Evolutionary conservation across 2,329 filamentous ascomycete species (phyloP), one percentile per base, ranked within the genome.

Genomic region (Mariannaea elegans): DNA sequence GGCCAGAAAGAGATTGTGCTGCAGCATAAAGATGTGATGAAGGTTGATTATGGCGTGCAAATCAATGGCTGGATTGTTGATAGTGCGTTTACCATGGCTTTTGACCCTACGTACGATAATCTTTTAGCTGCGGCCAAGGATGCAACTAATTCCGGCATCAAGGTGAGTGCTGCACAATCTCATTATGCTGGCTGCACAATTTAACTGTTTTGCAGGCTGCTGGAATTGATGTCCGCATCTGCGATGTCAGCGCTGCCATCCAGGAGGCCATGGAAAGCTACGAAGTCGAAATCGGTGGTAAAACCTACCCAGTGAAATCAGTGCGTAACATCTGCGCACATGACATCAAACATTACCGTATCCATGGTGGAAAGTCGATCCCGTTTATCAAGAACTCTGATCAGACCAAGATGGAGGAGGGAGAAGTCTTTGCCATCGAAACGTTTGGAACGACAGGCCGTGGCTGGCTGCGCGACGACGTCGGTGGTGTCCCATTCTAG

Each of bases 381-480:
- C 94, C 93, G 0, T 96, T 97, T 69, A 90, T 96, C 66, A 96
- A 94, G 80, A 88, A 88, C 58, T 83, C 83, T 48, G 91, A 95
- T 69, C 87, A 89, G 73, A 95, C 92, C 36, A 96, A 96, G 82
- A 97, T 97, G 93, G 93, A 97, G 77, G 93, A 97, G 76, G 93
- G 93, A 32, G 93, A 97, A 69, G 87, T 92, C 16, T 97, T 94
- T 76, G 93, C 93, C 61, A 96, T 97, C 67, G 93, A 97, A 79
- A 97, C 93, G 0, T 97, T 97, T 74, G 93, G 93, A 32, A 94
- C 88, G 72, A 97, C 93, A 12, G 94, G 93, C 59, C 91, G 90
- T 70, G 93, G 93, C 62, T 89, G 90, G 71, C 87, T 94, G 41
- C 81, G 85, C 65, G 92, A 97, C 69, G 91, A 95, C 78, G 90